Percentiles rank a stretch among this genome's conserved stretches.
phyloP scores from a whole-genome alignment of 148 eudicot genomes.

The Rheum nobile region DNA sequence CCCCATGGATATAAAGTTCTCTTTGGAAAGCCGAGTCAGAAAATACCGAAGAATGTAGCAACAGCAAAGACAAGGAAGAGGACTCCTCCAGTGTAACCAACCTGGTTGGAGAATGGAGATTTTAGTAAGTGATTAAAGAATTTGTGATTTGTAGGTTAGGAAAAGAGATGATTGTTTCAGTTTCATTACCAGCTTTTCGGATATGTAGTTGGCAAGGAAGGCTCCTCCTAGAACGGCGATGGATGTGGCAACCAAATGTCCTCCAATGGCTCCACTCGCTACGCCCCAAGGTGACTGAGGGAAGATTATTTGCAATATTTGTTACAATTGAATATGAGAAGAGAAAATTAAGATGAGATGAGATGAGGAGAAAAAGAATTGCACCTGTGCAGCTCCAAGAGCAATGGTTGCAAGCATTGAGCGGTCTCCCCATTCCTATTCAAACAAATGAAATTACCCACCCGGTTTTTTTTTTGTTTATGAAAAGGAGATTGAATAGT shows the following conservation, averaged over 20 bases:
- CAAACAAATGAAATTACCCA: background rate
- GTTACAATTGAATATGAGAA: background rate
- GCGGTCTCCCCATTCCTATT: slow-evolving; percentile 98
- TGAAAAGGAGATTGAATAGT: background rate
- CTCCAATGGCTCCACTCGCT: slow-evolving; percentile 87
- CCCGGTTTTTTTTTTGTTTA: background rate
- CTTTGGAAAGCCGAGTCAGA: slow-evolving; percentile 20
- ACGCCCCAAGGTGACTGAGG: slow-evolving; percentile 93
- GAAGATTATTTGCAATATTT: background rate
- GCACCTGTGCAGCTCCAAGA: slow-evolving; percentile 96
- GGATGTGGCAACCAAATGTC: slow-evolving; percentile 75
- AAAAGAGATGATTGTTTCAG: background rate
- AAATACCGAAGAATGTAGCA: slow-evolving; percentile 89
- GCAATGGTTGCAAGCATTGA: slow-evolving; percentile 99
- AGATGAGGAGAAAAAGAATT: background rate
- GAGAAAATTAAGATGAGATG: background rate
- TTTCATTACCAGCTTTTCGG: slow-evolving; percentile 70
- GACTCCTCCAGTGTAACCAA: slow-evolving; percentile 79
- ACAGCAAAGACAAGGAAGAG: slow-evolving; percentile 69
- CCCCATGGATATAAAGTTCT: background rate
- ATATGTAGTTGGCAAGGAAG: slow-evolving; percentile 82
- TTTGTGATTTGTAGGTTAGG: background rate
- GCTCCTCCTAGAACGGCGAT: slow-evolving; percentile 87
- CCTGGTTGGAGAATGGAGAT: slow-evolving; percentile 31
- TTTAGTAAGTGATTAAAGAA: background rate